Base-by-base conservation (phyloP, 192 early-diverging fungal genomes). In the Gonapodya prolifera region DNA sequence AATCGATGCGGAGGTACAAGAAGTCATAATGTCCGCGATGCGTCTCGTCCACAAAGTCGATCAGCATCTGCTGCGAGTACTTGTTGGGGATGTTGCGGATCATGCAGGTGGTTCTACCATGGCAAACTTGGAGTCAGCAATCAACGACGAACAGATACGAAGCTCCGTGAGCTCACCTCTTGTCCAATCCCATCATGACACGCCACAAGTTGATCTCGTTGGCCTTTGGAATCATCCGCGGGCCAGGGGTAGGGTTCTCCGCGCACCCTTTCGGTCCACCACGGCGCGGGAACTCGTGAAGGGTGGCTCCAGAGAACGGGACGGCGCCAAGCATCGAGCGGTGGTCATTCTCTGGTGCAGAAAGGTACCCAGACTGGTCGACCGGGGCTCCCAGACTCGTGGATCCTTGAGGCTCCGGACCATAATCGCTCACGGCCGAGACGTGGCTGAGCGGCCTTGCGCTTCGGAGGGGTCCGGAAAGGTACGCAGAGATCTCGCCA, bases 31-130 rank as follows among this genome's bases (percentile, higher is more conserved):
- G 79, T 29, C 82, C 83, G 70, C 83, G 83, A 81, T 95, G 94
- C 0, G 91, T 90, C 13, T 86, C 83, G 78, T 95, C 89, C 69
- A 95, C 81, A 70, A 86, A 86, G 13, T 92, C 87, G 17, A 92
- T 80, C 2, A 95, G 79, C 94, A 94, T 94, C 83, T 88, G 79
- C 88, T 93, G 86, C 1, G 75, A 71, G 78, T 92, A 93, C 79
- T 94, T 94, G 82, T 95, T 95, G 13, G 94, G 94, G 75, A 95
- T 93, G 79, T 94, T 94, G 35, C 92, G 84, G 69, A 95, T 91
- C 94, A 95, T 95, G 78, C 92, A 91, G 0, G 94, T 93, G 0
- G 92, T 94, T 2, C 94, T 61, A 61, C 23, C n/a, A n/a, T n/a
- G n/a, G n/a, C n/a, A n/a, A n/a, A n/a, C n/a, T n/a, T n/a, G 8